A percentile compares a stretch with the other conserved stretches of the same genome.
Evolutionary conservation across 345 rosid species (phyloP).

Genomic region (Sisymbrium irio): DNA sequence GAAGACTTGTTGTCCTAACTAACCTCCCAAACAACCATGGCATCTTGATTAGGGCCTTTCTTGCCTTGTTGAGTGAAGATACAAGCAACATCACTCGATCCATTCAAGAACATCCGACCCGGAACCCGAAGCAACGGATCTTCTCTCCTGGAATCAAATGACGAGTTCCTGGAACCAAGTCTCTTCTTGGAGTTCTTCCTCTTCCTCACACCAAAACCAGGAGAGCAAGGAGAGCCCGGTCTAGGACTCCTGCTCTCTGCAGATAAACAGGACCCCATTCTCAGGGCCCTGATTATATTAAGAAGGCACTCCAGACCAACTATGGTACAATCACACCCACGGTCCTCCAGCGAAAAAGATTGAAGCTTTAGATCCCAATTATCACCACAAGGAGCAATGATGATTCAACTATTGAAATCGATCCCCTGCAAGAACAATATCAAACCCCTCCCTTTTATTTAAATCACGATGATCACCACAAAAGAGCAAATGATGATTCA

Average conservation of each 20-base stretch:
- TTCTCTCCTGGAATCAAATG: conserved; percentile 63
- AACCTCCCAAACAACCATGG: conserved; percentile 99
- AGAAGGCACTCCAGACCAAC: conserved; percentile 98
- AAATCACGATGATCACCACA: conserved; percentile 14
- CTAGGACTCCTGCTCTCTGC: conserved; percentile 86
- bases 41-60: conserved; percentile 99
- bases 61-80: conserved; percentile 89
- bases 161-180: conserved; percentile 55
- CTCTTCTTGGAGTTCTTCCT: conserved; percentile 62
- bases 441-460: neutral
- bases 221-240: conserved; percentile 82
- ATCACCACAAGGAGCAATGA: conserved; percentile 29
- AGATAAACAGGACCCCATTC: conserved; percentile 99
- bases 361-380: conserved; percentile 52
- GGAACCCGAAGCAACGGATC: conserved; percentile 74
- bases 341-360: conserved; percentile 53
- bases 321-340: conserved; percentile 50
- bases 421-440: conserved; percentile 3
- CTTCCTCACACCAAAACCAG: conserved; percentile 56
- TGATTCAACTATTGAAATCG: neutral
- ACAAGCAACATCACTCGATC: conserved; percentile 78
- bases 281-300: conserved; percentile 95
- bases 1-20: conserved; percentile 4
- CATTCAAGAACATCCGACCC: conserved; percentile 76
- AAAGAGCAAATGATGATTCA: conserved; percentile 19